Evolutionary conservation across 306 rosid genomes (phyloP), one percentile per base, ranked within the genome.

Genomic region (Ammopiptanthus mongolicus): DNA sequence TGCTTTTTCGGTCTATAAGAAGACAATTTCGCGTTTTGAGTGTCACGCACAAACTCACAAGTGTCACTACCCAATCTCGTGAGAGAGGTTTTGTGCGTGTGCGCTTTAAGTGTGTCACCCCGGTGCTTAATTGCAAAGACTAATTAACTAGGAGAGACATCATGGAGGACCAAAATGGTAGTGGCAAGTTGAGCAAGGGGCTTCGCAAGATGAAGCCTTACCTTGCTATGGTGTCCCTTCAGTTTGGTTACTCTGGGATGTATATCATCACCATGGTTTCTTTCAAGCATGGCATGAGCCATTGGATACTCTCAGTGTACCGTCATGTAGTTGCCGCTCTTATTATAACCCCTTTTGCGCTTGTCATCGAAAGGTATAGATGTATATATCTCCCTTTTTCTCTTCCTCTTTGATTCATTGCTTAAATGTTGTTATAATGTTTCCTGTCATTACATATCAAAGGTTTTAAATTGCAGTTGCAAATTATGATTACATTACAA

Each of bases 231-330:
- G 52, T 96, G 47, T 87, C 92, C 52, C 87, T 96, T 79, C 98
- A 96, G 28, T 92, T 96, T 71, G 99, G 99, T 0, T 96, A 92
- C 52, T 78, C 99, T 0, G 99, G 99, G 21, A 90, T 96, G 99
- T 92, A 96, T 15, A 84, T 96, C 13, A 77, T 96, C 28, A 90
- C 97, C 23, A 84, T 96, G 97, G 89, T 96, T 51, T 90, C 97
- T 13, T 83, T 96, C 69, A 96, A 92, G 47, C 91, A 93, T 71
- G 99, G 99, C 33, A 89, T 96, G 94, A 96, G 91, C 56, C 92
- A 96, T 79, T 96, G 87, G 80, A 82, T 96, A 5, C 91, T 96
- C 46, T 90, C 99, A 0, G 96, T 89, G 0, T 96, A 96, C 22
- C 98, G 99, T 69, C 99, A 96, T 31, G 89, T 88, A 0, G 90